Conservation (phyloP, 1,284 basidiomycete genomes). For the Cryptococcus amylolentus region DNA sequence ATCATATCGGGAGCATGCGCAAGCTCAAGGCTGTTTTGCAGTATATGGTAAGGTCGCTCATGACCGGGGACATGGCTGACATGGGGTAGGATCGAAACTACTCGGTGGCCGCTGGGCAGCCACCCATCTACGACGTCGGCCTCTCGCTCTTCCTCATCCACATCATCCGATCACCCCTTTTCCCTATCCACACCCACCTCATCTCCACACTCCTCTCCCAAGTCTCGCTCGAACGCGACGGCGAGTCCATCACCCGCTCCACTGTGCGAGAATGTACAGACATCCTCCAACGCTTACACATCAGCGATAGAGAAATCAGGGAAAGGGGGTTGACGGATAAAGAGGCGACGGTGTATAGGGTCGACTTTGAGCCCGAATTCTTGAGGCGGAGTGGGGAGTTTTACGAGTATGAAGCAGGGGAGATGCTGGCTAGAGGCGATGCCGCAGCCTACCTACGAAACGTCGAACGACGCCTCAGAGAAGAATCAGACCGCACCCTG, state of each 20-base stretch:
- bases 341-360: constrained; percentile 68
- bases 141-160: constrained; percentile 78
- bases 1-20: constrained; percentile 84
- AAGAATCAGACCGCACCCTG: constrained; percentile 82
- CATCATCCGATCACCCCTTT: constrained; percentile 63
- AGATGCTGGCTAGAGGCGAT: constrained; percentile 69
- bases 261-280: constrained; percentile 87
- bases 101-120: constrained; percentile 66
- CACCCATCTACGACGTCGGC: constrained; percentile 78
- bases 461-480: constrained; percentile 74
- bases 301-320: constrained; percentile 38
- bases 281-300: constrained; percentile 58
- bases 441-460: constrained; percentile 75
- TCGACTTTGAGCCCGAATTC: constrained; percentile 80
- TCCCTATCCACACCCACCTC: constrained; percentile 78
- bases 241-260: constrained; percentile 85
- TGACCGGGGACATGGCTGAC: background rate
- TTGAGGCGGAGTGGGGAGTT: constrained; percentile 73
- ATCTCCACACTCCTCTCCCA: constrained; percentile 78
- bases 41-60: constrained; percentile 65
- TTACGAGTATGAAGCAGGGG: constrained; percentile 72
- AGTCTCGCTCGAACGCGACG: constrained; percentile 87
- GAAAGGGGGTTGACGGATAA: too few species aligned
- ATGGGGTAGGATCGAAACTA: constrained; percentile 84
- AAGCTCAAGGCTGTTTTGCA: constrained; percentile 87